Evolutionary conservation across 2,329 filamentous ascomycete genomes (phyloP).

Genomic region (Bipolaris cookei): DNA sequence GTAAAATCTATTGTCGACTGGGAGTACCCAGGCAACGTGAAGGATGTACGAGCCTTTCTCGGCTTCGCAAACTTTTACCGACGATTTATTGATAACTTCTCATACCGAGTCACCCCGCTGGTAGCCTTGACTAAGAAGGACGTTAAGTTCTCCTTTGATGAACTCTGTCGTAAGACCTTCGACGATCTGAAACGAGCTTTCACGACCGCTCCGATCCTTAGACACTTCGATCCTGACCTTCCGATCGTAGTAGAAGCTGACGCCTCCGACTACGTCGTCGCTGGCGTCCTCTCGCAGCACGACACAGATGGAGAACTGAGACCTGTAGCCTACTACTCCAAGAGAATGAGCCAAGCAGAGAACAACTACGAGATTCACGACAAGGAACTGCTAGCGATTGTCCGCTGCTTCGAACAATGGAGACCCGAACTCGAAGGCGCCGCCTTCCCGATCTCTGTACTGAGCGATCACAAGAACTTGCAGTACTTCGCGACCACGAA

Average conservation of each 20-base stretch:
- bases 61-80: neutral
- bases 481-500: slow-evolving; percentile 38
- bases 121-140: neutral
- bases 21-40: neutral
- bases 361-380: slow-evolving; percentile 47
- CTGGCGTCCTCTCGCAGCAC: slow-evolving; percentile 14
- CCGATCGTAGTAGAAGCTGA: neutral
- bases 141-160: neutral
- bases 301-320: slow-evolving; percentile 4
- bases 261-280: slow-evolving; percentile 10
- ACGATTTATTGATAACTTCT: neutral
- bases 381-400: slow-evolving; percentile 47
- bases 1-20: neutral
- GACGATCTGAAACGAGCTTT: neutral
- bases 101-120: neutral
- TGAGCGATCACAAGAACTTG: slow-evolving; percentile 40
- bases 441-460: slow-evolving; percentile 29
- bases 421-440: slow-evolving; percentile 2
- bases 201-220: neutral
- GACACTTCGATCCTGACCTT: neutral
- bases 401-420: slow-evolving; percentile 36
- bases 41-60: neutral
- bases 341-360: slow-evolving; percentile 31
- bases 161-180: neutral
- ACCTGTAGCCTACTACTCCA: slow-evolving; percentile 31